These are phyloP conservation scores for Fragilaria crotonensis DNA, from an alignment of 108 stramenopile species.

Conservation along the genomic window DNA sequence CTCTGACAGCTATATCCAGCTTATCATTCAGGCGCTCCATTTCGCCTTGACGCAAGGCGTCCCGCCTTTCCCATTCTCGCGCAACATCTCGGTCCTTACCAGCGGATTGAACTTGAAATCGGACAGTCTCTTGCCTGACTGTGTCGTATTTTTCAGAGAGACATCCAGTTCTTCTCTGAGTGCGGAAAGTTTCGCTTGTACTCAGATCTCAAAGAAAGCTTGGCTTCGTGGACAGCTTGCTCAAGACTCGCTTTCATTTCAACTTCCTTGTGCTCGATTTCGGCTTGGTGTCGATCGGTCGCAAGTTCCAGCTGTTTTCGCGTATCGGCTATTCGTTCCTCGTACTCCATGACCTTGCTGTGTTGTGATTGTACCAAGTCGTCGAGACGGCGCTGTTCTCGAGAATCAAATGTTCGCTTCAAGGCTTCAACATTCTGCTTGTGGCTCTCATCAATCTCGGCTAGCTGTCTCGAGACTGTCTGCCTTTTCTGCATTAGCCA, in stretches of 20 bases:
- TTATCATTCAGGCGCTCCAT: slow-evolving; percentile 25
- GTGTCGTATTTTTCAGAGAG: slow-evolving; percentile 12
- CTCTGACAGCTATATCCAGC: slow-evolving; percentile 12
- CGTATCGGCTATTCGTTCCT: slow-evolving; percentile 28
- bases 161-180: not conserved
- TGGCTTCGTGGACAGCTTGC: slow-evolving; percentile 19
- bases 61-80: slow-evolving; percentile 25
- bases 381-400: slow-evolving; percentile 23
- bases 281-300: too few species aligned
- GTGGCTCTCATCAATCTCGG: too few species aligned
- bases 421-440: too few species aligned
- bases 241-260: slow-evolving; percentile 25
- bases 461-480: too few species aligned
- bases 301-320: slow-evolving; percentile 39
- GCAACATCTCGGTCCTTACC: slow-evolving; percentile 20
- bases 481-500: too few species aligned
- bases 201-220: not conserved
- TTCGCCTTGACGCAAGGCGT: slow-evolving; percentile 21
- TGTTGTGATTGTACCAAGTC: slow-evolving; percentile 28
- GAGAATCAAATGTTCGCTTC: too few species aligned
- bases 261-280: slow-evolving; percentile 38
- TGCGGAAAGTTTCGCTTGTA: not conserved
- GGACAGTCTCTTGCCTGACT: slow-evolving; percentile 14
- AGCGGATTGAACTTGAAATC: slow-evolving; percentile 18
- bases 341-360: slow-evolving; percentile 29